These are phyloP conservation scores for Cyathus striatus DNA, from an alignment of 768 basidiomycete species.

Conservation along the genomic window DNA sequence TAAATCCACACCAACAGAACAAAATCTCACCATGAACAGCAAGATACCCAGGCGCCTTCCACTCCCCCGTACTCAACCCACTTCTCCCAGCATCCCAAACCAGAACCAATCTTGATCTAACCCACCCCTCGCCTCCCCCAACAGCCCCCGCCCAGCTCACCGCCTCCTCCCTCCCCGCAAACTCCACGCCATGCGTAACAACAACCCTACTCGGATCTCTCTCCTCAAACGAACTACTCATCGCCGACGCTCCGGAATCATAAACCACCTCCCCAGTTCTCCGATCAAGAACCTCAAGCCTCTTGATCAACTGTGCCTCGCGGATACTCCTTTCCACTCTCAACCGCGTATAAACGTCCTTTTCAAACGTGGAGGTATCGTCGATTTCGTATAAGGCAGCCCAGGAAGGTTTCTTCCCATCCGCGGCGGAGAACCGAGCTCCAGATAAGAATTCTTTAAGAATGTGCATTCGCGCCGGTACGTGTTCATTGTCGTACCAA, in stretches of 20 bases:
- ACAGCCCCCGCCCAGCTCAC: slow-evolving; percentile 10
- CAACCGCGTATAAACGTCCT: slow-evolving; percentile 38
- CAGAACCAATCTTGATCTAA: slow-evolving; percentile 32
- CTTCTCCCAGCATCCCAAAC: slow-evolving; percentile 15
- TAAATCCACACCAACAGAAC: slow-evolving; percentile 1
- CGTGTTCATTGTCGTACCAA: slow-evolving; percentile 56
- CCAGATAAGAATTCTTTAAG: slow-evolving; percentile 42
- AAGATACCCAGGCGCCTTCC: slow-evolving; percentile 29
- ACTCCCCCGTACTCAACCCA: slow-evolving; percentile 15
- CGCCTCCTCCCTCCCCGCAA: slow-evolving; percentile 5
- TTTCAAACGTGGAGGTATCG: slow-evolving; percentile 31
- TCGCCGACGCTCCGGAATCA: slow-evolving; percentile 25
- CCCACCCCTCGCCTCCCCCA: slow-evolving; percentile 25
- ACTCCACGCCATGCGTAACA: slow-evolving; percentile 25
- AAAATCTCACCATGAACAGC: slow-evolving; percentile 31
- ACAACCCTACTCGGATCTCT: slow-evolving; percentile 22
- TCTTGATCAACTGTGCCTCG: slow-evolving; percentile 33
- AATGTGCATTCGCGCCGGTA: slow-evolving; percentile 43
- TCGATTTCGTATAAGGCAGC: slow-evolving; percentile 47
- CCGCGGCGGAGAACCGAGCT: slow-evolving; percentile 36
- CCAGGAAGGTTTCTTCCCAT: slow-evolving; percentile 34
- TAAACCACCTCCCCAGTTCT: slow-evolving; percentile 28
- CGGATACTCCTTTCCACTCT: slow-evolving; percentile 38
- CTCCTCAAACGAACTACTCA: slow-evolving; percentile 25
- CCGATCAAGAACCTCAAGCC: slow-evolving; percentile 40